Base-by-base conservation (phyloP, 768 basidiomycete genomes). In the Russula virescens region DNA sequence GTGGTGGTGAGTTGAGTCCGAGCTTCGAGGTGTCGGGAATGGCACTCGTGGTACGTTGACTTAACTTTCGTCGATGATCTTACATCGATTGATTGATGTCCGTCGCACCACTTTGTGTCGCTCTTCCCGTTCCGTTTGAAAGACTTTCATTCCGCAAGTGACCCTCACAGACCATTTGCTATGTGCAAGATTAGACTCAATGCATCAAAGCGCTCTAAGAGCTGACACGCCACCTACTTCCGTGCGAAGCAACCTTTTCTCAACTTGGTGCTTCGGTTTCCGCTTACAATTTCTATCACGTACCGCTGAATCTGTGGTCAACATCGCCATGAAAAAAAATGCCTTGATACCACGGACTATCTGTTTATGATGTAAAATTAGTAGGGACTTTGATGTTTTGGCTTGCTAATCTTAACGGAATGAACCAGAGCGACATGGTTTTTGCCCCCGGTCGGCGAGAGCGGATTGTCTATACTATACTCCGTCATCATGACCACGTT, bases 41-140 rank as follows among this genome's bases (percentile, higher is more conserved):
- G 59, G 25, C 50, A 3, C 19, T 67, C 26, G 55, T 48, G 63
- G 66, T 67, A 21, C 34, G 66, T 25, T 38, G 23, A 8, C 26
- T 46, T 43, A 13, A 46, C 42, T n/a, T 16, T 19, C 10, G 28
- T n/a, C 28, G 16, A 16, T 6, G 16, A 19, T 8, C 19, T 25
- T 19, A 18, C 26, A n/a, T 42, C 0, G 42, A 50, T 48, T 49
- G 34, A 60, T 40, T 49, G 34, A 55, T 40, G 25, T 35, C 38
- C 18, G 10, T 25, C 6, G 18, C 8, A 64, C 58, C 60, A 64
- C 48, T 21, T 55, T 38, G 58, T 55, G n/a, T 35, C 28, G 31
- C 34, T 64, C 31, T 60, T 55, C 28, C 58, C 63, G 9, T 64
- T 64, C 58, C 18, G 21, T 2, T 11, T 43, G 31, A 2, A 5